Evolutionary conservation across 2,329 filamentous ascomycete genomes (phyloP).

Genomic region (Exserohilum rostratum): DNA sequence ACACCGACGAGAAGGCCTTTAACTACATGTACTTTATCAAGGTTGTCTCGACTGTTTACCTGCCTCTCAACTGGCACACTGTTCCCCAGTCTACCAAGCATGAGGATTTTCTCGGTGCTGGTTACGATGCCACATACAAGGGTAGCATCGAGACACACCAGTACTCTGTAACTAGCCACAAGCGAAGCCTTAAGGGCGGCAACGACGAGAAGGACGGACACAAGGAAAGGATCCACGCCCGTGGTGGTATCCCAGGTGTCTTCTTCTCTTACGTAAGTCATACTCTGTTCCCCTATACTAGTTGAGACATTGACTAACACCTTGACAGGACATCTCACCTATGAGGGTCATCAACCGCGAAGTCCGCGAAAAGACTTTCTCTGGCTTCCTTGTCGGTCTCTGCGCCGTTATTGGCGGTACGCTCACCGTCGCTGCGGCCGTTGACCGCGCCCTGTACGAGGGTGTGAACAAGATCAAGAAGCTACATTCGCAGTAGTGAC

Average conservation of each 20-base stretch:
- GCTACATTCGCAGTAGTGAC: slow-evolving; percentile 66
- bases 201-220: slow-evolving; percentile 87
- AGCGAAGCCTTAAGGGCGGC: slow-evolving; percentile 83
- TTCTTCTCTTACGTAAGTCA: slow-evolving; percentile 94
- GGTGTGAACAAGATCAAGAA: slow-evolving; percentile 86
- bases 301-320: slow-evolving; percentile 13
- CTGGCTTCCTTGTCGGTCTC: slow-evolving; percentile 89
- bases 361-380: slow-evolving; percentile 84
- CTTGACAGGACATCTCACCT: slow-evolving; percentile 88
- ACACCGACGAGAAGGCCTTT: slow-evolving; percentile 79
- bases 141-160: slow-evolving; percentile 97
- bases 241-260: slow-evolving; percentile 92
- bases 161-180: slow-evolving; percentile 97
- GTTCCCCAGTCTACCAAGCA: slow-evolving; percentile 48
- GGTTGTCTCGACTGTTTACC: slow-evolving; percentile 93
- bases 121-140: slow-evolving; percentile 62
- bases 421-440: slow-evolving; percentile 89
- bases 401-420: slow-evolving; percentile 96
- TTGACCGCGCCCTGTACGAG: slow-evolving; percentile 92
- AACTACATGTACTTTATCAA: slow-evolving; percentile 99
- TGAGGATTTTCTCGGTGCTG: slow-evolving; percentile 57
- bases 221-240: slow-evolving; percentile 86
- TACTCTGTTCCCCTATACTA: neutral
- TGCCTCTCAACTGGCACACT: slow-evolving; percentile 82
- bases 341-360: slow-evolving; percentile 99